Conservation (phyloP, 805 yeast species). For the Aciculoconidium aculeatum region DNA sequence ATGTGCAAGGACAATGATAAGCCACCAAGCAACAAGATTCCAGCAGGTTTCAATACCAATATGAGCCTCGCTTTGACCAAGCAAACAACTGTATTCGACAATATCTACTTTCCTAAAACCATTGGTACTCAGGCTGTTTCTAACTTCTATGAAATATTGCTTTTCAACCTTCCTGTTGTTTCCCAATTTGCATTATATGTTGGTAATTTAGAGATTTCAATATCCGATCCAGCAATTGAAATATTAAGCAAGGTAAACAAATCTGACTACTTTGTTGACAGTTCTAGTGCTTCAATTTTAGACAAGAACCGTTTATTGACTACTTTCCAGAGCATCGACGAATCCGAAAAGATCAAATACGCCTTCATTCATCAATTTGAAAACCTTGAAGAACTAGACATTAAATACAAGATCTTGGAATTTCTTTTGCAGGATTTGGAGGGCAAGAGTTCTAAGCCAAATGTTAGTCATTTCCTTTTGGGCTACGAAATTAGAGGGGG, state of each 20-base stretch:
- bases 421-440: constrained; percentile 50
- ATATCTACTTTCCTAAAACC: constrained; percentile 33
- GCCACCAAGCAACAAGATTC: constrained; percentile 3
- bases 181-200: constrained; percentile 73
- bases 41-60: constrained; percentile 21
- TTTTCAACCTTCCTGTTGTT: constrained; percentile 64
- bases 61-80: constrained; percentile 22
- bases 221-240: constrained; percentile 50
- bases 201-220: constrained; percentile 45
- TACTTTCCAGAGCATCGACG: constrained; percentile 70
- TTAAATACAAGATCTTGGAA: constrained; percentile 55
- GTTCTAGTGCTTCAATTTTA: constrained; percentile 22
- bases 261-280: constrained; percentile 40
- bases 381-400: constrained; percentile 31
- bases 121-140: constrained; percentile 56
- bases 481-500: constrained; percentile 56
- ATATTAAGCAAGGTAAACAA: constrained; percentile 47
- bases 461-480: constrained; percentile 67
- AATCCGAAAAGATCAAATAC: constrained; percentile 65
- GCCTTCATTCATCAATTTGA: constrained; percentile 63
- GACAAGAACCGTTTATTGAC: constrained; percentile 60
- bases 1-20: constrained; percentile 36
- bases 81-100: constrained; percentile 20
- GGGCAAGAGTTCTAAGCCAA: constrained; percentile 36
- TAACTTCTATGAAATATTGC: constrained; percentile 65